Evolutionary conservation across 176 grass and related monocot genomes (phyloP), one percentile per base, ranked within the genome.

Genomic region (Oryza glumipatula): DNA sequence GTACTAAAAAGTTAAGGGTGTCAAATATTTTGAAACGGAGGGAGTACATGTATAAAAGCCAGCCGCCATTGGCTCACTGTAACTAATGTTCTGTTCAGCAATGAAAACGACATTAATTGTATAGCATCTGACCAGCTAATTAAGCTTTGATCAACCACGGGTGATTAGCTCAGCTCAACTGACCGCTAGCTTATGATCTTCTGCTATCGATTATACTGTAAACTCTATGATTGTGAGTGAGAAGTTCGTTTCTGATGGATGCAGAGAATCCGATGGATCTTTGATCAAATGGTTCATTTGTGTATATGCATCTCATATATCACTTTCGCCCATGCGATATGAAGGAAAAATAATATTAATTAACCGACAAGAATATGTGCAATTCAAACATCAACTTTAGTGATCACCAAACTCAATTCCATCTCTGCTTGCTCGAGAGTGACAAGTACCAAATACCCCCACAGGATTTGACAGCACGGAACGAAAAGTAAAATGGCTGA

Each of bases 381-480:
- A 60, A 85, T 56, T 77, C 36, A 22, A 70, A 17, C 35, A 11
- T 51, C 9, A 43, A 58, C 65, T 67, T 82, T 35, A 36, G 1
- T 24, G 72, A 76, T 65, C 83, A 46, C 4, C 5, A 63, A 82
- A 79, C 32, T 78, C 24, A 23, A 63, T 63, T 63, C 58, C 21
- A 63, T 63, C 58, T 63, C 58, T 23, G 58, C 58, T 63, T 63
- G n/a, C 15, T 58, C 2, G 85, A 87, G 17, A 12, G 65, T 26
- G 85, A 87, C 78, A 70, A 17, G 35, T 75, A 73, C 85, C 54
- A 58, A 75, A 81, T 13, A 67, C 35, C 38, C 11, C 38, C 11
- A 65, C 9, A 63, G n/a, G 58, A 63, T 63, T 63, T 63, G 58
- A 63, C 58, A 63, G 21, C n/a, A 63, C 21, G 14, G 54, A 58